Evolutionary conservation across 2,329 filamentous ascomycete species (phyloP), one percentile per base, ranked within the genome.

Genomic region (Colletotrichum sojae): DNA sequence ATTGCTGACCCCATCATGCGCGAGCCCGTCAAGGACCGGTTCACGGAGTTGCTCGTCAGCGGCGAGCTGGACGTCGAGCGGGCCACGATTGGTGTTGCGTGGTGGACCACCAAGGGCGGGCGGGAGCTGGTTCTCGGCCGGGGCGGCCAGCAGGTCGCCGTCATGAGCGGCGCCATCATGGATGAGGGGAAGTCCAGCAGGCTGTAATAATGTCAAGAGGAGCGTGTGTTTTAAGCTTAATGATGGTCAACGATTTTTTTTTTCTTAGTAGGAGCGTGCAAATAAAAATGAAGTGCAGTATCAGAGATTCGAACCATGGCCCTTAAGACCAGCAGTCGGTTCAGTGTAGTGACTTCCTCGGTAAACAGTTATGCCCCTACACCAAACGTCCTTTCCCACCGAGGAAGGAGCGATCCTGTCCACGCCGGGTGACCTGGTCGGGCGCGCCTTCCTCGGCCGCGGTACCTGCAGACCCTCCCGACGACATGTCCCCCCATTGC

Each of bases 11-110:
- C 84, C 0, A 78, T 75, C 4, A 89, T 95, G 83, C 86, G 90
- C 51, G 86, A 90, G 54, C 82, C 84, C 2, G 93, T 91, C 45
- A 90, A 90, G 76, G 86, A 89, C 71, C 85, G 94, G 57, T 92
- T 97, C 78, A 94, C 93, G 90, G 91, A 96, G 67, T 87, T 94
- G 3, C 81, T 97, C 10, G 91, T 91, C 48, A 90, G 88, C 73
- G 94, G 94, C 4, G 94, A 97, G 81, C 92, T 97, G 89, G 94
- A 97, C 79, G 91, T 97, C 25, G 93, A 97, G 77, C 87, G 94
- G 69, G 91, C 93, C 6, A 89, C 91, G 48, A 86, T 92, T 39
- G 94, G 92, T 56, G 92, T 97, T 18, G 89, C 89, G 2, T 98
- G 95, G 95, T 97, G 95, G 95, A 92, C 90, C 12, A 86, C 84